These are phyloP conservation scores for Penicillium psychrofluorescens DNA, from an alignment of 495 filamentous ascomycete species.

Conservation along the genomic window DNA sequence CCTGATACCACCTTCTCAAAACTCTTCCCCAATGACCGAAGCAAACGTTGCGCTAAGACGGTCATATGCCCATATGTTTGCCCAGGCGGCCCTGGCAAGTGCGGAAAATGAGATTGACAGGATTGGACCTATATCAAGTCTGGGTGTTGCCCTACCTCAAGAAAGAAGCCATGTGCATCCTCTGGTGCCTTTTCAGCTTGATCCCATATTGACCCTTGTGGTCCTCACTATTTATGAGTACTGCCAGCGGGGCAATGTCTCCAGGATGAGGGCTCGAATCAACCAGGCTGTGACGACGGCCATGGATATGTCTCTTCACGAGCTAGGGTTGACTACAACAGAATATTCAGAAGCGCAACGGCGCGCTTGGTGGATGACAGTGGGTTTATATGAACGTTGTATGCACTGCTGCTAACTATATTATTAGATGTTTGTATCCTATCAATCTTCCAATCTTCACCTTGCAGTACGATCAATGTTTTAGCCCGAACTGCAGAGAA, in stretches of 20 bases:
- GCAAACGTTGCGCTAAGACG: slow-evolving; percentile 30
- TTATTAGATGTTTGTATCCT: slow-evolving; percentile 15
- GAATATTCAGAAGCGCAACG: slow-evolving; percentile 25
- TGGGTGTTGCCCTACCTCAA: slow-evolving; percentile 25
- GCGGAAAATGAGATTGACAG: slow-evolving; percentile 42
- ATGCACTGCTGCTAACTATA: slow-evolving; percentile 31
- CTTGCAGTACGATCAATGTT: slow-evolving; percentile 9
- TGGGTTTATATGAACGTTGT: slow-evolving; percentile 9
- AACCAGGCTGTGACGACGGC: slow-evolving; percentile 41
- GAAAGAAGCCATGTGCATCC: slow-evolving; percentile 34
- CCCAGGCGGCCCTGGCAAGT: slow-evolving; percentile 36
- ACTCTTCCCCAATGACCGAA: slow-evolving; percentile 21
- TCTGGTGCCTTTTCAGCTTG: slow-evolving; percentile 31
- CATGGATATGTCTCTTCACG: slow-evolving; percentile 38
- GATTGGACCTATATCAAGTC: slow-evolving; percentile 28
- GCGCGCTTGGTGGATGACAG: slow-evolving; percentile 16
- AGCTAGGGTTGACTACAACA: slow-evolving; percentile 19
- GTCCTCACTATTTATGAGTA: slow-evolving; percentile 48
- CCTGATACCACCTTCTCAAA: slow-evolving; percentile 37
- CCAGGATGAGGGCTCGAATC: slow-evolving; percentile 42
- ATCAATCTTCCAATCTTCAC: slow-evolving; percentile 11
- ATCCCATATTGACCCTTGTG: slow-evolving; percentile 42
- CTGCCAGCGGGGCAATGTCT: slow-evolving; percentile 44
- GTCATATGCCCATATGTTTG: slow-evolving; percentile 41
- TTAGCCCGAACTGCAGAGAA: too few relatives aligned